These are phyloP conservation scores for Linum lewisii DNA, from an alignment of 345 rosid genomes.

Conservation along the genomic window DNA sequence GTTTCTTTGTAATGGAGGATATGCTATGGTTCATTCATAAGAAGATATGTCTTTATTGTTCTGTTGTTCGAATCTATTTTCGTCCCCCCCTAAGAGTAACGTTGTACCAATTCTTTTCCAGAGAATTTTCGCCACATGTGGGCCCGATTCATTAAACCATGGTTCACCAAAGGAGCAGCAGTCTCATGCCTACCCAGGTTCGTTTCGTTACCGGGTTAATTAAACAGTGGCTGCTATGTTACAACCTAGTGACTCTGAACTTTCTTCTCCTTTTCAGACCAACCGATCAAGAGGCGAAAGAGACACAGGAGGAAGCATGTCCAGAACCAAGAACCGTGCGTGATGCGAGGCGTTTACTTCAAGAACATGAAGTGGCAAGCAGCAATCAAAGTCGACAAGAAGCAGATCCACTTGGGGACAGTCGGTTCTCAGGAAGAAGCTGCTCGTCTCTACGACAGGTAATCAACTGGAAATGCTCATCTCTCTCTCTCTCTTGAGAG, in stretches of 20 bases:
- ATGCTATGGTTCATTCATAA: neutral
- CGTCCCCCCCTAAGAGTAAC: neutral
- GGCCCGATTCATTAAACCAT: slow-evolving; percentile 30
- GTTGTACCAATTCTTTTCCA: slow-evolving; percentile 14
- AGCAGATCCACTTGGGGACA: slow-evolving; percentile 92
- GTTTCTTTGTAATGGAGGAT: neutral
- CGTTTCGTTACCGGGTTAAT: slow-evolving; percentile 9
- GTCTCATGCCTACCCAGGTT: slow-evolving; percentile 46
- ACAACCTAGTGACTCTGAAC: slow-evolving; percentile 1
- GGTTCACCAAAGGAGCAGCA: slow-evolving; percentile 38
- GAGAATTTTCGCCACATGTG: slow-evolving; percentile 24
- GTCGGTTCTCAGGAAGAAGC: slow-evolving; percentile 93
- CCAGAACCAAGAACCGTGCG: slow-evolving; percentile 83
- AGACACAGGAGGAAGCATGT: slow-evolving; percentile 75
- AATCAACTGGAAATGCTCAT: slow-evolving; percentile 3
- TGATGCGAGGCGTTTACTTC: slow-evolving; percentile 97
- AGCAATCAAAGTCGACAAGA: slow-evolving; percentile 93
- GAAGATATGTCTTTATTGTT: too few relatives aligned
- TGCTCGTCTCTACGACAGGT: slow-evolving; percentile 92
- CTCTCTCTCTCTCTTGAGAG: too few relatives aligned
- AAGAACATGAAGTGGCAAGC: slow-evolving; percentile 99
- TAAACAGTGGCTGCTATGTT: slow-evolving; percentile 1
- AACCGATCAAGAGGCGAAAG: slow-evolving; percentile 83
- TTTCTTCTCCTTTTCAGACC: slow-evolving; percentile 34
- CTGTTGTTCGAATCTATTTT: neutral